These are phyloP conservation scores for Diplodia corticola DNA, from an alignment of 2,329 filamentous ascomycete genomes.

Conservation along the genomic window DNA sequence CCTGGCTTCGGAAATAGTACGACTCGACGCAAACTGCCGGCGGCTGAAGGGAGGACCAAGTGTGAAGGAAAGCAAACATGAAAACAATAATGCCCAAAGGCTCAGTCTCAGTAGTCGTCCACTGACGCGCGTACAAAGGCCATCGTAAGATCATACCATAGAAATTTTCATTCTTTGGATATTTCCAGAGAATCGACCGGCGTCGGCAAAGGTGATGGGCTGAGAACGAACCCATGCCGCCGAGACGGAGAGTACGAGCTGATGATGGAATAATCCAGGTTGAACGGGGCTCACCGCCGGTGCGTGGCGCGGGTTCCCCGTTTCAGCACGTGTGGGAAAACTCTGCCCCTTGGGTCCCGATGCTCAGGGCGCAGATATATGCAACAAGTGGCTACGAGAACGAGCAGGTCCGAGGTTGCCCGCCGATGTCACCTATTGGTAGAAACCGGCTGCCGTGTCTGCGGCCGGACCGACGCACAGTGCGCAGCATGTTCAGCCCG, in stretches of 20 bases:
- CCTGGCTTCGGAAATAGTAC: not conserved
- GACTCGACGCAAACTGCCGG: not conserved
- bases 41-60: not conserved
- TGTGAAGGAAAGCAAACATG: not conserved
- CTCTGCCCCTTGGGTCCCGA: not conserved
- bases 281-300: not conserved
- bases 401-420: not conserved
- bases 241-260: not conserved
- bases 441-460: not conserved
- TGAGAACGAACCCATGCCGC: not conserved
- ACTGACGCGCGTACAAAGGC: not conserved
- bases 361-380: not conserved
- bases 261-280: not conserved
- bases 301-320: not conserved
- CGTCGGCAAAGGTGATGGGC: not conserved
- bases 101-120: not conserved
- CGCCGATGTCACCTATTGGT: not conserved
- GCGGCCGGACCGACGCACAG: not conserved
- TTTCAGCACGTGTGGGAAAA: not conserved
- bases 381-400: not conserved
- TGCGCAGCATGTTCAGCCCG: not conserved
- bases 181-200: not conserved
- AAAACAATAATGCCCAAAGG: not conserved
- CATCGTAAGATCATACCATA: not conserved
- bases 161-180: not conserved